A percentile compares a stretch with the other conserved stretches of the same genome.
Conservation (phyloP, 176 grass and related monocot species). For the Triticum aestivum region DNA sequence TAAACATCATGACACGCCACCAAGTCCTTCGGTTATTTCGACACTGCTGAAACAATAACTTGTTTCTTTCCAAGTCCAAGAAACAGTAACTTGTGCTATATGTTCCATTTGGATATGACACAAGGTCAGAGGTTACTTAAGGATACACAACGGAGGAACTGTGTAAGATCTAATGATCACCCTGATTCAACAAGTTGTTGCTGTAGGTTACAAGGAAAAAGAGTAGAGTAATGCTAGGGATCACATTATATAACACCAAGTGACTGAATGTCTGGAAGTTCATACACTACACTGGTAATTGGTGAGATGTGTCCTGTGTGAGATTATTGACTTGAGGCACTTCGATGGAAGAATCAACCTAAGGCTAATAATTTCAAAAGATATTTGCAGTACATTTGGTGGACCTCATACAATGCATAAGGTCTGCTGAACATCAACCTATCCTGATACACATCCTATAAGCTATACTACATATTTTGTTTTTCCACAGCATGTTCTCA, state of each 20-base stretch:
- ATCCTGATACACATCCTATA: background rate
- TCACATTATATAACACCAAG: background rate
- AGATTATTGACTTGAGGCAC: background rate
- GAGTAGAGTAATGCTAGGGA: background rate
- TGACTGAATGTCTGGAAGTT: background rate
- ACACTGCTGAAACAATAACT: background rate
- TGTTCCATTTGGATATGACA: background rate
- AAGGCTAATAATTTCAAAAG: background rate
- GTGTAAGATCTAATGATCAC: background rate
- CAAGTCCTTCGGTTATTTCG: background rate
- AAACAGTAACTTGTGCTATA: background rate
- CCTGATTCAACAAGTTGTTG: background rate
- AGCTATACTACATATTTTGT: constrained; percentile 7
- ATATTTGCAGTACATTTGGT: background rate
- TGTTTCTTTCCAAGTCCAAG: background rate
- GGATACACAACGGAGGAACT: background rate
- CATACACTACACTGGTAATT: background rate
- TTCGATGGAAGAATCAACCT: background rate
- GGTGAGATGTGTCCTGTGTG: background rate
- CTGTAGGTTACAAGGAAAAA: background rate
- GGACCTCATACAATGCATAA: background rate
- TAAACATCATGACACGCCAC: background rate
- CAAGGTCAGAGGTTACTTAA: background rate
- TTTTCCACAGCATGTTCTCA: background rate
- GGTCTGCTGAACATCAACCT: background rate